Evolutionary conservation across 495 filamentous ascomycete species (phyloP), one percentile per base, ranked within the genome.

Genomic region (Clohesyomyces aquaticus): DNA sequence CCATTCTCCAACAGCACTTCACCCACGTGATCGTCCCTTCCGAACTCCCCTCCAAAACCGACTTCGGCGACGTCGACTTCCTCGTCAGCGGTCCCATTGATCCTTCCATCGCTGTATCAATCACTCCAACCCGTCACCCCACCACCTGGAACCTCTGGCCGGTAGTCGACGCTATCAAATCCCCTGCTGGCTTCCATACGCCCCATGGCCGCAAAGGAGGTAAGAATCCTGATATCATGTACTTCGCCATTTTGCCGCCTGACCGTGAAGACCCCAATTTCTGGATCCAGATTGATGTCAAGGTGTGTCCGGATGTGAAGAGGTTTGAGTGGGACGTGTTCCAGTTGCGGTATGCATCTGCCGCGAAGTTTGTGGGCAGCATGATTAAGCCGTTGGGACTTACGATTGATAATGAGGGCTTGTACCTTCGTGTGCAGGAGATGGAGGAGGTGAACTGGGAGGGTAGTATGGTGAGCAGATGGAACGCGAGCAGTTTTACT

Each of bases 41-140:
- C 6, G 62, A 65, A 27, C 21, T 65, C 23, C 62, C 62, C 4
- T 45, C 29, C 6, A 65, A 65, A 26, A 21, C 21, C 2, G 55
- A 65, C 48, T 65, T 46, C 27, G 62, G 62, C 55, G 55, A 65
- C 41, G 26, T 65, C 55, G 62, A 65, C 48, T 65, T 59, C 43
- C 35, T 65, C 6, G 62, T 59, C 19, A 19, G 26, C n/a, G 48
- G 47, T 12, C 54, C 54, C 1, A 25, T 42, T 14, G 6, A 3
- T 21, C 21, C 22, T 10, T 18, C 48, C 18, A 6, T 12, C 28
- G 3, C 6, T 14, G 22, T 22, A 22, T 22, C n/a, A 23, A 22
- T 14, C 4, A 27, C 32, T 38, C 10, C 32, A 6, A 18, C 12
- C 3, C 50, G 9, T n/a, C n/a, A n/a, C n/a, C n/a, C n/a, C n/a